Percentiles rank a stretch among this genome's conserved stretches.
Conservation (phyloP, 2,329 filamentous ascomycete genomes). For the Phaeosphaeriaceae sp. region DNA sequence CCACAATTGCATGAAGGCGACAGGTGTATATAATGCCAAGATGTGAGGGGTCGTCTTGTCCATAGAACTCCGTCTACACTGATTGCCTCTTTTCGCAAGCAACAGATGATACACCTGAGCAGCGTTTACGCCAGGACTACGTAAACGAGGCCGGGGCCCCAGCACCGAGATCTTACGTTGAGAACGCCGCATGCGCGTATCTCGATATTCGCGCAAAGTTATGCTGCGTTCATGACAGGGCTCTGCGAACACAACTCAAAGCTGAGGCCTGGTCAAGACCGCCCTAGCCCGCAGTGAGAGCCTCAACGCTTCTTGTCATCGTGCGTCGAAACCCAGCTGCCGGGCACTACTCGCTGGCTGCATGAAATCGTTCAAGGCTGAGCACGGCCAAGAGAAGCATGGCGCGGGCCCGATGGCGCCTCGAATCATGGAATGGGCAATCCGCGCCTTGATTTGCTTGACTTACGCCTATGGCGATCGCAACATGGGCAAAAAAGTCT, state of each 20-base stretch:
- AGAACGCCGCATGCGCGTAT: slow-evolving; percentile 9
- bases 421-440: neutral
- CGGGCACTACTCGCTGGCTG: slow-evolving; percentile 15
- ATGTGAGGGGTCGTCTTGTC: neutral
- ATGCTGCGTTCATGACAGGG: neutral
- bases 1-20: neutral
- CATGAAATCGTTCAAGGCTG: slow-evolving; percentile 7
- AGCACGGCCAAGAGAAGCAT: slow-evolving; percentile 6
- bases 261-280: slow-evolving; percentile 15
- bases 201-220: slow-evolving; percentile 3
- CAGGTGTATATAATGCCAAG: neutral
- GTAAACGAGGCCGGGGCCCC: neutral
- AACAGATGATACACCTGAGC: neutral
- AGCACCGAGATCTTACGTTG: slow-evolving; percentile 9
- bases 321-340: slow-evolving; percentile 10
- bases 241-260: slow-evolving; percentile 7
- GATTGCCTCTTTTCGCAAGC: neutral
- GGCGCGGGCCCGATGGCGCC: slow-evolving; percentile 5
- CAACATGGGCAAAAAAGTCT: neutral
- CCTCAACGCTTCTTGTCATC: slow-evolving; percentile 19
- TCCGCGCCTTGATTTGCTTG: slow-evolving; percentile 11
- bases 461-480: neutral
- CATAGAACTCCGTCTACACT: neutral
- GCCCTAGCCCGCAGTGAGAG: slow-evolving; percentile 14
- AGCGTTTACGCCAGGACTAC: neutral